Evolutionary conservation across 1,284 basidiomycete species (phyloP), one percentile per base, ranked within the genome.

Genomic region (Sparassis latifolia): DNA sequence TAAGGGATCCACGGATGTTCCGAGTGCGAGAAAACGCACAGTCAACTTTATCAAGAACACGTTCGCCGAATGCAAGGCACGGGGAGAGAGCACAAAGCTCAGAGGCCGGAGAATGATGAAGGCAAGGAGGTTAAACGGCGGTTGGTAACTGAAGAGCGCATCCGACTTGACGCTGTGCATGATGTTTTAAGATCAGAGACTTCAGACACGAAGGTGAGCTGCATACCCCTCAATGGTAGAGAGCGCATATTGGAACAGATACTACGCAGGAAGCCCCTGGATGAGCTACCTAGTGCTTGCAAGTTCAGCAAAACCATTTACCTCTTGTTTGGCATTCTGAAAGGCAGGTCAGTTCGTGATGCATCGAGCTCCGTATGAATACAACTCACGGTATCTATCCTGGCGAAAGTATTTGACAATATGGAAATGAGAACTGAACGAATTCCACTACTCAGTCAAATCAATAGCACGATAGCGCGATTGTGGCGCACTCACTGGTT

Each of bases 141-240:
- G 90, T 57, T 92, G 84, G 64, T 94, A 95, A 47, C 86, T 91
- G 70, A 95, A 92, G n/a, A 96, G 71, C 0, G 89, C 88, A 65
- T 94, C 91, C 4, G 84, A 84, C 66, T 92, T 92, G 62, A 92
- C 87, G 6, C 88, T 89, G 55, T 35, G 43, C 3, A 37, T n/a
- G 10, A 38, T 33, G 28, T 44, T 9, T 44, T 20, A 40, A 10
- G 30, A 41, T n/a, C 39, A 41, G 6, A 42, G 9, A 42, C 41
- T 33, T 39, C 9, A 3, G 12, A 20, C 20, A 31, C n/a, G 29
- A 56, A 45, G 42, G 33, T 49, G 27, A 39, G 28, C 4, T 4
- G 54, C 76, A 56, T 58, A 87, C 87, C 92, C 91, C 73, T 95
- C 90, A 48, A 97, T 88, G 0, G 92, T 95, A 32, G 79, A 74